A percentile compares a stretch with the other conserved stretches of the same genome.
These are phyloP conservation scores for Aspergillus phoenicis DNA, from an alignment of 2,329 filamentous ascomycete genomes.

Conservation along the genomic window DNA sequence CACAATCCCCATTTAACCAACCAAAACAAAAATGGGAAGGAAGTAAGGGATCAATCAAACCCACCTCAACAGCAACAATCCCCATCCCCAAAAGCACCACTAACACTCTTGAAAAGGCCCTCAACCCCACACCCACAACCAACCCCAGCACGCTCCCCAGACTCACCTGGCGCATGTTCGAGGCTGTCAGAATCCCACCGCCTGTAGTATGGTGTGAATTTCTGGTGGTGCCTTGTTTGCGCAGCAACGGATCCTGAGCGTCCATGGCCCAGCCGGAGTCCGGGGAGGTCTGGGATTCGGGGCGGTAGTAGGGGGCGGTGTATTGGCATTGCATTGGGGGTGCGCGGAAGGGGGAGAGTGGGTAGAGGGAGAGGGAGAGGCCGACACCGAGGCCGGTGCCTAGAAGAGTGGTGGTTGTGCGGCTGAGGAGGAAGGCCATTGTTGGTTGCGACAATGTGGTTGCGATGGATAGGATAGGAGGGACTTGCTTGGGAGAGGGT, in stretches of 20 bases:
- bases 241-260: slow-evolving; percentile 23
- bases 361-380: slow-evolving; percentile 37
- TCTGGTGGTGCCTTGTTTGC: slow-evolving; percentile 30
- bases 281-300: slow-evolving; percentile 20
- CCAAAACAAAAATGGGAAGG: neutral
- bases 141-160: slow-evolving; percentile 50
- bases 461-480: neutral
- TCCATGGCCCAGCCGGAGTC: slow-evolving; percentile 33
- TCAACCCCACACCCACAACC: slow-evolving; percentile 45
- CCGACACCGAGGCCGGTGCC: slow-evolving; percentile 40
- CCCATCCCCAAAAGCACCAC: slow-evolving; percentile 48
- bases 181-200: slow-evolving; percentile 33
- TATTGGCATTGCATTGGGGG: slow-evolving; percentile 44
- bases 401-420: slow-evolving; percentile 31
- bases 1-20: neutral
- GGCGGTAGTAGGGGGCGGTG: slow-evolving; percentile 27
- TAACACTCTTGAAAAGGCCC: slow-evolving; percentile 48
- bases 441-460: slow-evolving; percentile 8
- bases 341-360: slow-evolving; percentile 38
- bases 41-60: slow-evolving; percentile 10
- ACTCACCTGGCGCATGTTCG: slow-evolving; percentile 48
- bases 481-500: neutral
- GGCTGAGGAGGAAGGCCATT: slow-evolving; percentile 33
- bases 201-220: neutral
- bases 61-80: slow-evolving; percentile 48